These are phyloP conservation scores for Furculomyces boomerangus DNA, from an alignment of 371 early-diverging fungal genomes.

Conservation along the genomic window DNA sequence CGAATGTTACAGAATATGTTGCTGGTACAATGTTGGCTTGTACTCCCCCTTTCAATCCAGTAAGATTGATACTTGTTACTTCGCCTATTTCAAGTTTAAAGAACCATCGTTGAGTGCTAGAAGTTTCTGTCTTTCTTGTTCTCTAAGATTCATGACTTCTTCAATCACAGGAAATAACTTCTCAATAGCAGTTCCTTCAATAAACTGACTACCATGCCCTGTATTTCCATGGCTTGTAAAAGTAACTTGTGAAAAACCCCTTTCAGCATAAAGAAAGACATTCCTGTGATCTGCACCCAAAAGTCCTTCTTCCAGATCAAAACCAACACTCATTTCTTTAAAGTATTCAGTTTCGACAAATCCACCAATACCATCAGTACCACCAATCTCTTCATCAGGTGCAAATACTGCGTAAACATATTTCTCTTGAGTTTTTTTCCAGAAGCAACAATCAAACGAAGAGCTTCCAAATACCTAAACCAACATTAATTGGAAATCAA, in stretches of 20 bases:
- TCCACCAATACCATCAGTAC: conserved; percentile 45
- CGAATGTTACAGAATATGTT: conserved; percentile 35
- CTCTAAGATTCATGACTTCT: conserved; percentile 35
- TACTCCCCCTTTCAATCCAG: conserved; percentile 33
- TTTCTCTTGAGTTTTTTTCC: conserved; percentile 36
- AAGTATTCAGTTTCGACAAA: conserved; percentile 41
- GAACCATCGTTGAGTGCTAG: conserved; percentile 8
- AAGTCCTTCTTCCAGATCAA: conserved; percentile 62
- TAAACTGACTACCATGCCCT: conserved; percentile 63
- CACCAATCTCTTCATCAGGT: conserved; percentile 73
- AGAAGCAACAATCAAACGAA: conserved; percentile 31
- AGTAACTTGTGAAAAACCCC: conserved; percentile 16
- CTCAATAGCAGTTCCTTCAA: conserved; percentile 39
- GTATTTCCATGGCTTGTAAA: conserved; percentile 33
- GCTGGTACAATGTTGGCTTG: conserved; percentile 56
- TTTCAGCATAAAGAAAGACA: conserved; percentile 58
- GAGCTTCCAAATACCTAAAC: conserved; percentile 43
- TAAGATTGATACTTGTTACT: conserved; percentile 57
- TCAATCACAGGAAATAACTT: conserved; percentile 38
- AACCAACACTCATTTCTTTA: conserved; percentile 41
- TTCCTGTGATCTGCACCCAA: conserved; percentile 31
- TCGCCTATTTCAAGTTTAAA: conserved; percentile 38
- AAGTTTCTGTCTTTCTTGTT: conserved; percentile 25
- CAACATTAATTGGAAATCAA: neutral
- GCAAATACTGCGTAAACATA: conserved; percentile 45